Base-by-base conservation (phyloP, 2,329 filamentous ascomycete species). In the Lasiodiplodia citricola region DNA sequence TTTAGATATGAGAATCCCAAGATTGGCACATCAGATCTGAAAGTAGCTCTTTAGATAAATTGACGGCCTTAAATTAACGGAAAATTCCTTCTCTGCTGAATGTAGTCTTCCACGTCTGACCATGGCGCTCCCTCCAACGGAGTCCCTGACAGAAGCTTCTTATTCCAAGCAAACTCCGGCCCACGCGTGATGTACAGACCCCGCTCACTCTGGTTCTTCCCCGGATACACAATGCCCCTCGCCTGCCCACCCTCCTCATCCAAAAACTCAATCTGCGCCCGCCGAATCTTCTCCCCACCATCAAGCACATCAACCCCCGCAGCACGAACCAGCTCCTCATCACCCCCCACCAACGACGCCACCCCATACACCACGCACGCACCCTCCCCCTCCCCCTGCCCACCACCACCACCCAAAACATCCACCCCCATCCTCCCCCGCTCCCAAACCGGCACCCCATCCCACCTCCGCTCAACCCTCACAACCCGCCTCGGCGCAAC, bases 61-160 rank as follows among this genome's bases (percentile, higher is more conserved):
- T 7, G 4, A 52, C 14, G 87, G 75, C 89, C 84, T 44, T 1
- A 52, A 25, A 52, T 7, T 16, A 52, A 21, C 23, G 50, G 50
- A 28, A 16, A 25, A 18, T 38, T 60, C 11, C 21, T 38, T n/a
- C 18, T 60, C 28, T 60, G 21, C 23, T 85, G 86, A 83, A 81
- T 11, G 7, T 52, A 52, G 50, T 52, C 50, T 11, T 52, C 50
- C 50, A 52, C 50, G 0, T 52, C 50, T 13, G 50, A 52, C 50
- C 50, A 52, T 2, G n/a, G 50, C 2, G 50, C 50, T n/a, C 50
- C n/a, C n/a, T 52, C 50, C 50, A 52, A 52, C 50, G 50, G 21
- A 4, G 50, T 52, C 13, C 50, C 50, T 0, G 50, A 2, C 50
- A 52, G 2, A 25, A 52, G 8, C n/a, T 21, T 52, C 50, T 52